Base-by-base conservation (phyloP, 2,329 filamentous ascomycete genomes). In the Aspergillus sp. region DNA sequence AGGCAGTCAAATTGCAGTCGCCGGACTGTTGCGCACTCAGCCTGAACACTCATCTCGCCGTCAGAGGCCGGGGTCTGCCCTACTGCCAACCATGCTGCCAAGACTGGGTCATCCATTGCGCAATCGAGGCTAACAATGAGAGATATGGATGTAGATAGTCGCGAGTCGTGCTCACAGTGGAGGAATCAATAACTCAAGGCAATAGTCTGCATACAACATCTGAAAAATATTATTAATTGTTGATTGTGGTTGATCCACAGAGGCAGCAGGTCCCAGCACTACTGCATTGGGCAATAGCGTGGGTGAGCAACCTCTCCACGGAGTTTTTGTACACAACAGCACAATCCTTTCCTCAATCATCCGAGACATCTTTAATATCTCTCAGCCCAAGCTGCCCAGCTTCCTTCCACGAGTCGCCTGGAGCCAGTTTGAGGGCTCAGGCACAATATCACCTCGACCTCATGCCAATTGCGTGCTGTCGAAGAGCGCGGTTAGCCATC, bases 11-110 rank as follows among this genome's bases (percentile, higher is more conserved):
- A 41, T 41, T 41, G 34, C 31, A 38, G 9, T 38, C 34, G 13
- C 9, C 11, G 9, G 9, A 15, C 34, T 11, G 34, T 38, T 38
- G 34, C 7, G 4, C 38, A 57, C 19, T 59, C 19, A 15, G 47
- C 57, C 54, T 45, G 62, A 49, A 59, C 60, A 28, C 59, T 64
- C 60, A 17, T 56, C 59, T 38, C 54, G 62, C 57, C 60, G 41
- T 54, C 54, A 43, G 54, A 28, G 43, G 54, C 30, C 46, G 22
- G 38, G 41, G 23, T 45, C 52, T 41, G 34, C 34, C 11, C 34
- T 41, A 17, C 34, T 41, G 34, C 34, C 34, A 41, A 41, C 34
- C 34, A 41, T 22, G n/a, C n/a, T n/a, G 52, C 52, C 52, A 54
- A 54, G 52, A 28, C 22, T n/a, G 28, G 38, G 30, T 43, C 17